A percentile compares a stretch with the other conserved stretches of the same genome.
These are phyloP conservation scores for Chaetomium olivaceum DNA, from an alignment of 2,329 filamentous ascomycete genomes.

Conservation along the genomic window DNA sequence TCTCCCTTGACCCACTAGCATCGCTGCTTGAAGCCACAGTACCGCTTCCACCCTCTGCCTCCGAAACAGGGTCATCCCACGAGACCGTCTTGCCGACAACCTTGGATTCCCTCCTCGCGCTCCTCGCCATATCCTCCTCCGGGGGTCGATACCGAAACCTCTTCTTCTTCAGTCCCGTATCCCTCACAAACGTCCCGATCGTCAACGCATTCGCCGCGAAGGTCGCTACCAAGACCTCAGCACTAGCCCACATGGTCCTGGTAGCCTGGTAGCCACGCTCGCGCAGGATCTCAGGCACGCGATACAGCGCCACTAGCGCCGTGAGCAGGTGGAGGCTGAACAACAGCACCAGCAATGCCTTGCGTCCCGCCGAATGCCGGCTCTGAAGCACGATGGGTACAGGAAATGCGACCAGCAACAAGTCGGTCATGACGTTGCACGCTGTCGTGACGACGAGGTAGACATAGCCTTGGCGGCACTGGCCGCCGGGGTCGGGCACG, in stretches of 20 bases:
- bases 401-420: constrained; percentile 83
- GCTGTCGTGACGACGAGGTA: constrained; percentile 83
- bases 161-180: constrained; percentile 84
- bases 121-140: background rate
- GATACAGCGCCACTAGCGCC: constrained; percentile 74
- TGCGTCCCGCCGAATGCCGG: constrained; percentile 71
- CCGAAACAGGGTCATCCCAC: constrained; percentile 7
- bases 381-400: constrained; percentile 83
- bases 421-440: constrained; percentile 83
- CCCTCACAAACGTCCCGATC: constrained; percentile 86
- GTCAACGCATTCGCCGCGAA: constrained; percentile 85
- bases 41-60: constrained; percentile 2
- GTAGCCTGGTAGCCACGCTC: constrained; percentile 76
- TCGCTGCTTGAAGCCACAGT: background rate
- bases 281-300: constrained; percentile 72
- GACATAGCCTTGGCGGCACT: constrained; percentile 81
- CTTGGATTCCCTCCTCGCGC: background rate
- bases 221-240: constrained; percentile 86
- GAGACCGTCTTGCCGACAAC: background rate
- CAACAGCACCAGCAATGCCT: constrained; percentile 72
- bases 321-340: constrained; percentile 81
- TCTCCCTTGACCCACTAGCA: background rate
- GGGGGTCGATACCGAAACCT: constrained; percentile 69
- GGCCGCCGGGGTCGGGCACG: constrained; percentile 75
- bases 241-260: constrained; percentile 82